Percentiles rank a stretch among this genome's conserved stretches.
Conservation (phyloP, 73 alveolate genomes). For the Paramecium octaurelia region DNA sequence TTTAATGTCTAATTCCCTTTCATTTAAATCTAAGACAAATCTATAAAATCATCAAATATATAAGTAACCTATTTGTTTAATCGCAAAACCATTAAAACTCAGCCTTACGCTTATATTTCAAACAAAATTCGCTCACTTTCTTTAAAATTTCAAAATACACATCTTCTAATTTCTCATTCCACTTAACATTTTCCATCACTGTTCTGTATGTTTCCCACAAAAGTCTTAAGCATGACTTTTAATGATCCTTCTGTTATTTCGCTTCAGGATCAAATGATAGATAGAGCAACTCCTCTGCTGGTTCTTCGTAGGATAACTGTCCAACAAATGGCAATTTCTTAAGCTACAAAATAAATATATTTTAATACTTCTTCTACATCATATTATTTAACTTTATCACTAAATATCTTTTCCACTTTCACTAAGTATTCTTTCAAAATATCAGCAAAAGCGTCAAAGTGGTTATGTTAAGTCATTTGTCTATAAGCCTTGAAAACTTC, state of each 20-base stretch:
- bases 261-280: conserved; percentile 45
- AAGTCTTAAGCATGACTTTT: background rate
- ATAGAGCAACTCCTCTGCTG: conserved; percentile 29
- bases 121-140: conserved; percentile 37
- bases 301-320: conserved; percentile 10
- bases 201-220: conserved; percentile 42
- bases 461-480: conserved; percentile 38
- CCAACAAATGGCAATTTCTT: conserved; percentile 40
- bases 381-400: conserved; percentile 10
- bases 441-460: background rate
- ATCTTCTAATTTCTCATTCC: conserved; percentile 47
- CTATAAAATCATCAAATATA: background rate
- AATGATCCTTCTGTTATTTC: background rate
- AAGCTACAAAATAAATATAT: background rate
- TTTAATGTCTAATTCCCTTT: background rate
- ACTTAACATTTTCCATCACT: conserved; percentile 41
- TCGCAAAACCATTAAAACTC: conserved; percentile 47
- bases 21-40: conserved; percentile 48
- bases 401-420: background rate
- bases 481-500: conserved; percentile 29
- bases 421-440: background rate
- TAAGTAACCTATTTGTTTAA: background rate
- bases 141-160: conserved; percentile 18
- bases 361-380: background rate
- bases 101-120: conserved; percentile 14